Evolutionary conservation across 23 red algal species (phyloP).

Genomic region (Gracilariopsis chorda): DNA sequence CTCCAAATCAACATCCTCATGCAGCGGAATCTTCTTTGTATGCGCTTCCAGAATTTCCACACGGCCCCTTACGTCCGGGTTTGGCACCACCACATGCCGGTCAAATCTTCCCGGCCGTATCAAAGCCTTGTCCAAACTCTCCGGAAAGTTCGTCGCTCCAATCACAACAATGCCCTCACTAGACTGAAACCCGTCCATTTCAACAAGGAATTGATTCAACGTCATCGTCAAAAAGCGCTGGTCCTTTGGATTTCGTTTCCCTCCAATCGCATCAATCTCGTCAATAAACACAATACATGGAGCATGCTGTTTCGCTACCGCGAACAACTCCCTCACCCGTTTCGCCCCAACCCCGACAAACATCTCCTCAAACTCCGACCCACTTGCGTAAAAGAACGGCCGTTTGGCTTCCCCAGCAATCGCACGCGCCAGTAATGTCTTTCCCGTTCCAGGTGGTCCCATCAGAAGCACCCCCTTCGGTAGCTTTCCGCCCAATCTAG

Average conservation of each 20-base stretch:
- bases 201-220: conserved; percentile 92
- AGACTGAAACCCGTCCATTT: conserved; percentile 92
- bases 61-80: conserved; percentile 89
- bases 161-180: conserved; percentile 98
- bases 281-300: conserved; percentile 99
- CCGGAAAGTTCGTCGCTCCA: conserved; percentile 97
- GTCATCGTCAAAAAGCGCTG: conserved; percentile 97
- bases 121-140: conserved; percentile 96
- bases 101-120: conserved; percentile 97
- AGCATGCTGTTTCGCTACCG: conserved; percentile 85
- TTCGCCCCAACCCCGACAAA: conserved; percentile 98
- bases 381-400: conserved; percentile 98
- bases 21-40: conserved; percentile 83
- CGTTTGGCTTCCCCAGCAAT: conserved; percentile 95
- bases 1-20: conserved; percentile 83
- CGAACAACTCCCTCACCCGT: conserved; percentile 94
- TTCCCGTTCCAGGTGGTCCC: conserved; percentile 96
- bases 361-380: conserved; percentile 99
- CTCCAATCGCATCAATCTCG: conserved; percentile 98
- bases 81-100: conserved; percentile 91
- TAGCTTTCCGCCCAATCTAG: conserved; percentile 91
- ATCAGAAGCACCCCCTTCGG: conserved; percentile 94
- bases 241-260: conserved; percentile 96
- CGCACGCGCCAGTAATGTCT: conserved; percentile 93
- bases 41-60: conserved; percentile 86